These are phyloP conservation scores for Populus simonii DNA, from an alignment of 345 rosid species.

Conservation along the genomic window DNA sequence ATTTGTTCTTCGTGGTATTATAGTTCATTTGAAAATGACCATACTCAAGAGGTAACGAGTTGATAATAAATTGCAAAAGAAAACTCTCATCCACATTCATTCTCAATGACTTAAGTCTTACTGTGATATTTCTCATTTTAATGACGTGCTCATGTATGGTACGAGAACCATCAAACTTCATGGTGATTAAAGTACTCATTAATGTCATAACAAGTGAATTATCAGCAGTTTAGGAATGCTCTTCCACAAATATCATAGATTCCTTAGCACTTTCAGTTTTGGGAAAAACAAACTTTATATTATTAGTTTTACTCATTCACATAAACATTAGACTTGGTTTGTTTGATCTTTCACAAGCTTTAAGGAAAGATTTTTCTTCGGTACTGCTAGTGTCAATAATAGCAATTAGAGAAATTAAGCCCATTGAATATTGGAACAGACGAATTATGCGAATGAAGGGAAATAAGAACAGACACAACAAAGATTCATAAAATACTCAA, in stretches of 20 bases:
- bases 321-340: neutral
- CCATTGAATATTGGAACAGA: neutral
- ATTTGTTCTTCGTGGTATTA: conserved; percentile 10
- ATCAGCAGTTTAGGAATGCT: neutral
- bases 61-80: conserved; percentile 9
- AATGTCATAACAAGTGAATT: neutral
- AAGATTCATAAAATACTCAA: neutral
- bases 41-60: conserved; percentile 20
- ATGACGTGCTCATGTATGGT: conserved; percentile 7
- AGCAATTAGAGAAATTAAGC: neutral
- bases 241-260: neutral
- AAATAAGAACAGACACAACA: neutral
- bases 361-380: neutral
- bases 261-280: neutral
- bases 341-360: neutral
- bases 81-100: conserved; percentile 10
- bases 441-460: neutral
- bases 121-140: conserved; percentile 6
- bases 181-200: neutral
- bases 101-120: neutral
- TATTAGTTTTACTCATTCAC: neutral
- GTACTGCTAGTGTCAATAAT: neutral
- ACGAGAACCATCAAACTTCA: neutral
- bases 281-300: neutral
- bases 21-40: conserved; percentile 19